Conservation (phyloP, 352 stramenopile species). For the Phytophthora sp. region DNA sequence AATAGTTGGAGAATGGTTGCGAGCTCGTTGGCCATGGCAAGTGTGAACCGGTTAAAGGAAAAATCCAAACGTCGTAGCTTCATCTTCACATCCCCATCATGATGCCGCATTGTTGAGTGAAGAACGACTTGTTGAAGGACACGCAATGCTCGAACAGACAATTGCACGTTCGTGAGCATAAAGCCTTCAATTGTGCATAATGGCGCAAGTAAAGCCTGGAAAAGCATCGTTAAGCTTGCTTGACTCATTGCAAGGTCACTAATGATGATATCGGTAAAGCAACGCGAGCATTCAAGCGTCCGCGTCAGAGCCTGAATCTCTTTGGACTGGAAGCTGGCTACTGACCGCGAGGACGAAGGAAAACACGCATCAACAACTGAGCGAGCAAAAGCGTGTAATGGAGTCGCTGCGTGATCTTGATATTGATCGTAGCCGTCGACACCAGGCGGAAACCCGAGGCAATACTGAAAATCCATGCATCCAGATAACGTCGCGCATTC, state of each 20-base stretch:
- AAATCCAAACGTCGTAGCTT: slow-evolving; percentile 58
- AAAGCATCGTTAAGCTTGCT: slow-evolving; percentile 51
- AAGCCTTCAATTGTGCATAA: slow-evolving; percentile 47
- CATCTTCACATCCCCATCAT: slow-evolving; percentile 12
- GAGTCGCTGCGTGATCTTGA: slow-evolving; percentile 11
- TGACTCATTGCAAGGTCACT: slow-evolving; percentile 53
- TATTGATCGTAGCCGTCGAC: slow-evolving; percentile 42
- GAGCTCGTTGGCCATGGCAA: slow-evolving; percentile 52
- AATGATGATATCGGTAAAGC: slow-evolving; percentile 57
- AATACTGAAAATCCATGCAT: slow-evolving; percentile 73
- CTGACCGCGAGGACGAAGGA: slow-evolving; percentile 20
- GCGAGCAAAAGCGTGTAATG: slow-evolving; percentile 21
- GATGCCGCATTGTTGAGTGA: slow-evolving; percentile 56
- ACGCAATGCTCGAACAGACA: slow-evolving; percentile 46
- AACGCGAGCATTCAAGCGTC: slow-evolving; percentile 47
- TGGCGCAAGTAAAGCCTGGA: slow-evolving; percentile 53
- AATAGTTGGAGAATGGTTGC: slow-evolving; percentile 59
- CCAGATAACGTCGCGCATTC: slow-evolving; percentile 50
- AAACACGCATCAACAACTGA: slow-evolving; percentile 22
- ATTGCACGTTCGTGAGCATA: slow-evolving; percentile 53
- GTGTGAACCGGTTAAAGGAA: slow-evolving; percentile 72
- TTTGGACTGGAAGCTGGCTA: slow-evolving; percentile 34
- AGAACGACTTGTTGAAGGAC: slow-evolving; percentile 63
- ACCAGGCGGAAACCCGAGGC: slow-evolving; percentile 44
- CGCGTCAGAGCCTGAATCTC: slow-evolving; percentile 57